Evolutionary conservation across 176 grass and related monocot genomes (phyloP), one percentile per base, ranked within the genome.

Genomic region (Sorghum bicolor): DNA sequence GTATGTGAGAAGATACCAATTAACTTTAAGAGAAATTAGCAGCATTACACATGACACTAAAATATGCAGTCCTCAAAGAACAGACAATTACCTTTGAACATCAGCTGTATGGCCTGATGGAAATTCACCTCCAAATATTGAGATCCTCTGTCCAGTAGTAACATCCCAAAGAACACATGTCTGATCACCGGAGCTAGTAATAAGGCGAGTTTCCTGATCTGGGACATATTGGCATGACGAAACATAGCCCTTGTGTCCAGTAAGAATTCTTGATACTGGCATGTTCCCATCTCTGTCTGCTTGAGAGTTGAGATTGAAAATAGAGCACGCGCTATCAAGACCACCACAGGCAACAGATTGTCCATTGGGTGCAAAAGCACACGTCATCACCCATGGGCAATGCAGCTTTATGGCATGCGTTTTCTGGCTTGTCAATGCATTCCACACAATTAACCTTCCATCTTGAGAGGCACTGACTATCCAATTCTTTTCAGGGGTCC

Each of bases 401-500:
- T 92, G 89, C 72, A 99, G 81, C 80, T 96, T 99, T 90, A 99
- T 99, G 34, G 96, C 93, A 87, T 99, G 96, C 79, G 96, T 99
- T 81, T 99, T 99, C 70, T 99, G 96, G 75, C 96, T 99, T 29
- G 96, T 99, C 80, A 99, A 88, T 74, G 96, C 96, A 90, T 99
- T 99, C 96, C 96, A 99, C 70, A 99, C 93, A 80, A 99, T 99
- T 79, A 99, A 43, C 79, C 93, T 90, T 72, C 96, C 96, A 85
- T 96, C 96, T 77, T 92, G 91, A 19, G 96, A 95, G 53, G 93
- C 93, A 9, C 96, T 99, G 73, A 99, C 96, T 85, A 99, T 96
- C 87, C 93, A 88, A 84, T 99, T 99, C 89, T 89, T 99, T 86
- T 99, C 93, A 85, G 91, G 87, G 39, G 96, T 92, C 96, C 96